Conservation (phyloP, 805 yeast genomes). For the Priceomyces melissophilus region DNA sequence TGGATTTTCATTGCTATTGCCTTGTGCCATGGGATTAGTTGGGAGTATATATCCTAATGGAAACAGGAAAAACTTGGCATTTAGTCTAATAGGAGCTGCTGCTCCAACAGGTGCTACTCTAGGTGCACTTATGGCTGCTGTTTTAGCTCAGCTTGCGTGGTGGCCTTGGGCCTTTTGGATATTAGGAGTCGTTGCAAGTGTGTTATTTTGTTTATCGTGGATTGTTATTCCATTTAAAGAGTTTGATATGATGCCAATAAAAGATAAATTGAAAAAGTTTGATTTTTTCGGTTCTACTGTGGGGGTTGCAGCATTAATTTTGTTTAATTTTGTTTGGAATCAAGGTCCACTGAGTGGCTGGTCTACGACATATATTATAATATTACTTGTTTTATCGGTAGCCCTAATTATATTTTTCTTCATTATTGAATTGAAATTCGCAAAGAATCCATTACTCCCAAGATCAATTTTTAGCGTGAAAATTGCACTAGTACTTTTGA, state of each 20-base stretch:
- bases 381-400: conserved; percentile 52
- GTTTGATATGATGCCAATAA: background rate
- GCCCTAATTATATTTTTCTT: conserved; percentile 39
- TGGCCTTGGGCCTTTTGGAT: conserved; percentile 65
- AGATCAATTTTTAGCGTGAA: conserved; percentile 41
- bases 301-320: conserved; percentile 58
- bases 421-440: conserved; percentile 44
- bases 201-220: conserved; percentile 28
- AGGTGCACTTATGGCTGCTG: conserved; percentile 52
- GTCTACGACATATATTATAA: conserved; percentile 56
- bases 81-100: conserved; percentile 55
- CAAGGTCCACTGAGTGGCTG: conserved; percentile 76
- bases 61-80: conserved; percentile 48
- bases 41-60: conserved; percentile 44
- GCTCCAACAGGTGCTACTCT: conserved; percentile 62
- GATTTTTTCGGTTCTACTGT: conserved; percentile 34
- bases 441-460: conserved; percentile 54
- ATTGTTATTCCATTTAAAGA: conserved; percentile 34
- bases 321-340: conserved; percentile 69
- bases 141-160: conserved; percentile 43
- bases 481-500: conserved; percentile 45
- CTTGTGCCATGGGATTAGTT: conserved; percentile 58
- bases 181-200: conserved; percentile 36
- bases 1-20: conserved; percentile 57
- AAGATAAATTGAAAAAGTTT: conserved; percentile 10